These are phyloP conservation scores for Lachnellula willkommii DNA, from an alignment of 2,329 filamentous ascomycete species.

Conservation along the genomic window DNA sequence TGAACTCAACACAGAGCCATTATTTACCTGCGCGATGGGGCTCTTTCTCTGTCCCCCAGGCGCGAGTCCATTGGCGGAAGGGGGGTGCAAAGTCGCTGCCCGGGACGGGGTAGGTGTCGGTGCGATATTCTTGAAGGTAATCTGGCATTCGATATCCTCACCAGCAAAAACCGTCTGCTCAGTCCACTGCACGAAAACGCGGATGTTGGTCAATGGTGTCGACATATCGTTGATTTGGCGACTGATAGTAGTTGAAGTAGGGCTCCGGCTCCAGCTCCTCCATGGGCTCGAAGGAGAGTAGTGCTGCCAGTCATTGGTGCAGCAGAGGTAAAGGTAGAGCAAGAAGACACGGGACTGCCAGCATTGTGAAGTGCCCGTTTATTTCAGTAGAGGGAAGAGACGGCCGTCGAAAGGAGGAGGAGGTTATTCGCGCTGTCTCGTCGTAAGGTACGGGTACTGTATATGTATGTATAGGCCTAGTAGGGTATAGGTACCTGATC, in stretches of 20 bases:
- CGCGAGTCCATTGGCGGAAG: constrained; percentile 21
- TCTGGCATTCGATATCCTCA: constrained; percentile 90
- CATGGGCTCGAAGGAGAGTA: constrained; percentile 28
- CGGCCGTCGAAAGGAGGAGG: not conserved
- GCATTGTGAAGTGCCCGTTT: constrained; percentile 22
- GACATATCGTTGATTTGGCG: constrained; percentile 27
- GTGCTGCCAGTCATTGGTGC: constrained; percentile 30
- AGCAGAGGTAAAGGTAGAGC: constrained; percentile 14
- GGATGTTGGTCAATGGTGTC: constrained; percentile 65
- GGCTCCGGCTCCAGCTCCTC: constrained; percentile 16
- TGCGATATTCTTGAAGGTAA: constrained; percentile 85
- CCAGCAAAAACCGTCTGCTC: constrained; percentile 93
- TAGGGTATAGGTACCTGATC: too few relatives aligned
- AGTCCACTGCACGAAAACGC: constrained; percentile 92
- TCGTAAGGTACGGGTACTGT: not conserved
- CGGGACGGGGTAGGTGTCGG: constrained; percentile 18
- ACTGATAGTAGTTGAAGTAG: too few relatives aligned
- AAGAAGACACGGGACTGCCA: constrained; percentile 10
- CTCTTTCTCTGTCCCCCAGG: constrained; percentile 25
- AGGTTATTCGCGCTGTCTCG: too few relatives aligned
- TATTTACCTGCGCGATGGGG: constrained; percentile 33
- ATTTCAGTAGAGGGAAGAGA: not conserved
- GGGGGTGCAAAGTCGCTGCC: constrained; percentile 20
- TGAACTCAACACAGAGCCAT: constrained; percentile 36
- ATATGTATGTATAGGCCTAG: not conserved